Base-by-base conservation (phyloP, 2,329 filamentous ascomycete species). In the Exophiala calicioides region DNA sequence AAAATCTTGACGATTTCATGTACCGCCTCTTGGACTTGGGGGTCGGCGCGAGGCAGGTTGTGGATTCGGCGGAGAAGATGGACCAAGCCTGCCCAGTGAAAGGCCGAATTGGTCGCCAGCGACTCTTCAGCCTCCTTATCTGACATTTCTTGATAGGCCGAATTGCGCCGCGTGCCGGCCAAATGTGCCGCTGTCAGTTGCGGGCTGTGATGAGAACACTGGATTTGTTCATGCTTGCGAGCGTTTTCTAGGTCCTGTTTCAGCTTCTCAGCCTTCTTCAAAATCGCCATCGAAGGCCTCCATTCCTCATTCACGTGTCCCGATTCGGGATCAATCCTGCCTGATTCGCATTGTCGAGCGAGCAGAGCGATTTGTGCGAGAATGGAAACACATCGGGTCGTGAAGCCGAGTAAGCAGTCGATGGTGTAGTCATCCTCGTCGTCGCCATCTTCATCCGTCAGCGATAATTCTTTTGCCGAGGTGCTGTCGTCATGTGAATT, bases 371-470 rank as follows among this genome's bases (percentile, higher is more conserved):
- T 80, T 47, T 82, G 80, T 1, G 85, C 83, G 7, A 93, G 74
- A 26, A 88, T 78, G 32, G 81, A 78, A 20, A 88, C 78, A 59
- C 84, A 89, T 26, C 80, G 77, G 16, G 80, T 84, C 0, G 85
- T 88, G 67, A 89, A 90, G 6, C 87, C 87, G 59, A 88, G 82
- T 52, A 90, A 83, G 65, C 86, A 93, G 67, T 90, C 88, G 47
- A 90, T 88, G 48, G 85, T 75, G 58, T 79, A 82, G 35, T 80
- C 84, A 54, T 84, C 77, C 44, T 81, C 77, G 33, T 76, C 73
- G 24, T 79, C 74, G 3, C 69, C 61, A 3, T 73, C 72, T 47
- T 77, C 76, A 8, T 74, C 65, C 24, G 52, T 62, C 10, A 66
- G 19, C 12, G 58, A 59, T 23, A 60, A 31, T 46, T 61, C 58